Conservation (phyloP, 2,329 filamentous ascomycete species). For the Pestalotiopsis sp. region DNA sequence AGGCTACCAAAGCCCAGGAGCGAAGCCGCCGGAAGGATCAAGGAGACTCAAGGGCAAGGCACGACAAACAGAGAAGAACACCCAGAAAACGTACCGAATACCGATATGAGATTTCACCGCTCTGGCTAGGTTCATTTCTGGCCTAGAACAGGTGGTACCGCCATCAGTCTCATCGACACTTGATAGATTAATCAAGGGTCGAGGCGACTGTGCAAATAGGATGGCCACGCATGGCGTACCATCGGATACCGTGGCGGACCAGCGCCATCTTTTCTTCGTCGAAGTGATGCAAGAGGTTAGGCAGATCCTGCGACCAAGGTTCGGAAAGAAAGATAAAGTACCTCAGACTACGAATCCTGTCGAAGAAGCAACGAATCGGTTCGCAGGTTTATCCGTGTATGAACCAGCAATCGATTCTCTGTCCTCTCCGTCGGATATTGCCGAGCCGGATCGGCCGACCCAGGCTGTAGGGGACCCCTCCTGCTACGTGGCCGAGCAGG, state of each 20-base stretch:
- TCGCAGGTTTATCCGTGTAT: constrained; percentile 36
- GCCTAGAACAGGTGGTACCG: too few species aligned
- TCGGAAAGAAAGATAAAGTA: background rate
- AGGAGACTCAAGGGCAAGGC: too few species aligned
- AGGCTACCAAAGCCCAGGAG: background rate
- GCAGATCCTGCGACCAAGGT: constrained; percentile 27
- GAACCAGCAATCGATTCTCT: constrained; percentile 41
- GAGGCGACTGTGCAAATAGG: constrained; percentile 3
- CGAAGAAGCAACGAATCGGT: constrained; percentile 31
- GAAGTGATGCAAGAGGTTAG: constrained; percentile 37
- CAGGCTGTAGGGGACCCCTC: constrained; percentile 18
- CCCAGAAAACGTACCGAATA: too few species aligned
- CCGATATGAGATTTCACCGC: too few species aligned
- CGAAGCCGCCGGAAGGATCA: constrained; percentile 21
- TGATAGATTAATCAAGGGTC: too few species aligned
- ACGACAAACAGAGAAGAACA: too few species aligned
- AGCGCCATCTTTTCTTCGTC: constrained; percentile 36
- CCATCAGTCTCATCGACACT: too few species aligned
- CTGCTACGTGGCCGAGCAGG: constrained; percentile 35
- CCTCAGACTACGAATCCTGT: background rate
- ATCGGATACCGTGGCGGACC: constrained; percentile 24
- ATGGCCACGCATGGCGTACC: constrained; percentile 19
- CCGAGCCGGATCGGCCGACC: constrained; percentile 23
- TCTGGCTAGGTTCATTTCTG: too few species aligned
- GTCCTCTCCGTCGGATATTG: constrained; percentile 23